Evolutionary conservation across 768 basidiomycete species (phyloP).

Genomic region (Hygrophoropsis aurantiaca): DNA sequence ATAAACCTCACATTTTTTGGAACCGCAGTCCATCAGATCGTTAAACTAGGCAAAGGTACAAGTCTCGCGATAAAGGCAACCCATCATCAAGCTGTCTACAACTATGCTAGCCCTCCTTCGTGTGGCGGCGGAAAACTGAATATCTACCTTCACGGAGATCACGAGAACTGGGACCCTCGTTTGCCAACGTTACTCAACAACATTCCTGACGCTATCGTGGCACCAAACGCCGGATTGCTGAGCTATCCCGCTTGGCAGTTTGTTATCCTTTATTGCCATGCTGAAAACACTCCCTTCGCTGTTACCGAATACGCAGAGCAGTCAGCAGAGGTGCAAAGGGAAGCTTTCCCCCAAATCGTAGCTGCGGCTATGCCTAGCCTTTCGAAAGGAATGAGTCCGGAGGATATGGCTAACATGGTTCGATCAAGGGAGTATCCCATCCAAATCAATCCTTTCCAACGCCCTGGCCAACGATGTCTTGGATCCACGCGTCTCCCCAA

Average conservation of each 20-base stretch:
- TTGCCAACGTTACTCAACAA: slow-evolving; percentile 13
- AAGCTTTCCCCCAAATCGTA: slow-evolving; percentile 29
- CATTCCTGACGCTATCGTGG: slow-evolving; percentile 43
- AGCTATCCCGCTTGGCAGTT: slow-evolving; percentile 36
- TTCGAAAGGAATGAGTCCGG: slow-evolving; percentile 16
- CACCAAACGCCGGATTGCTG: slow-evolving; percentile 38
- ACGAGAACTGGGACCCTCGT: slow-evolving; percentile 25
- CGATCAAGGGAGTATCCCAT: slow-evolving; percentile 27
- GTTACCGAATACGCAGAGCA: slow-evolving; percentile 38
- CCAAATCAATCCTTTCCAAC: slow-evolving; percentile 32
- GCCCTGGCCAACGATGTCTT: slow-evolving; percentile 30
- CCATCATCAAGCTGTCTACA: slow-evolving; percentile 27
- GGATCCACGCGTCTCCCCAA: slow-evolving; percentile 26
- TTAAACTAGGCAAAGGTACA: slow-evolving; percentile 30
- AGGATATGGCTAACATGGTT: slow-evolving; percentile 20
- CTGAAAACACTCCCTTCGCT: slow-evolving; percentile 30
- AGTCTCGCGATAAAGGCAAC: slow-evolving; percentile 31
- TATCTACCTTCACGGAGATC: slow-evolving; percentile 34
- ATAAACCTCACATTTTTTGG: slow-evolving; percentile 44
- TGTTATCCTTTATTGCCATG: slow-evolving; percentile 31
- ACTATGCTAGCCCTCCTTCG: slow-evolving; percentile 35
- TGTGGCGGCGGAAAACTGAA: slow-evolving; percentile 38
- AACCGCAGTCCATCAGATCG: slow-evolving; percentile 26
- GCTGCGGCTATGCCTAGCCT: slow-evolving; percentile 22
- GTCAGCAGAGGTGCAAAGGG: slow-evolving; percentile 30